These are phyloP conservation scores for Podospora australis DNA, from an alignment of 495 filamentous ascomycete species.

Conservation along the genomic window DNA sequence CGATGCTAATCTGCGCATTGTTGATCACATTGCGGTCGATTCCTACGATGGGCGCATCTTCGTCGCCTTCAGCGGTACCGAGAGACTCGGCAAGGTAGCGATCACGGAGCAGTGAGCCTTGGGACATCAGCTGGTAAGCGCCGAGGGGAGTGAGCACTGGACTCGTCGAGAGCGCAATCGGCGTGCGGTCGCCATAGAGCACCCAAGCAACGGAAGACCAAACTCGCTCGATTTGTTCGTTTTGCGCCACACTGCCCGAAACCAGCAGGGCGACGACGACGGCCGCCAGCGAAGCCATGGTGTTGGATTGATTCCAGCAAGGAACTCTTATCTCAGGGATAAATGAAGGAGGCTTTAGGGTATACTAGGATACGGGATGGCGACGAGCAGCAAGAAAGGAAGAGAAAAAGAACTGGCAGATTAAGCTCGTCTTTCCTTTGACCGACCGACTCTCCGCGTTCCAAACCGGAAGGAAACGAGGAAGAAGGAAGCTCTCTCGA, in stretches of 20 bases:
- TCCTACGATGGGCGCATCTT: slow-evolving; percentile 26
- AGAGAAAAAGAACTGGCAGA: too few species aligned
- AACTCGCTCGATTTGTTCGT: slow-evolving; percentile 28
- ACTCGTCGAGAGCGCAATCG: slow-evolving; percentile 6
- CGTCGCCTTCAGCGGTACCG: slow-evolving; percentile 11
- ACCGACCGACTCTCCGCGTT: too few species aligned
- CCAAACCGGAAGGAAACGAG: too few species aligned
- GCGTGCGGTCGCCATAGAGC: slow-evolving; percentile 37
- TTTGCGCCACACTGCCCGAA: slow-evolving; percentile 17
- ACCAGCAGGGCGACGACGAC: slow-evolving; percentile 11
- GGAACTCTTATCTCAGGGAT: too few species aligned
- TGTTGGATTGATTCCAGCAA: too few species aligned
- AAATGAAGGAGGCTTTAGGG: too few species aligned
- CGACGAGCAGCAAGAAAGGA: too few species aligned
- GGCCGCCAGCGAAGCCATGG: too few species aligned
- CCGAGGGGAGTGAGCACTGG: slow-evolving; percentile 35
- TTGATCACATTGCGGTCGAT: slow-evolving; percentile 32
- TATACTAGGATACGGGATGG: too few species aligned
- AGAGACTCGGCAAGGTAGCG: slow-evolving; percentile 30
- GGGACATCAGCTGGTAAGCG: slow-evolving; percentile 33
- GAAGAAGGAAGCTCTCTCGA: too few species aligned
- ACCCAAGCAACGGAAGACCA: slow-evolving; percentile 41
- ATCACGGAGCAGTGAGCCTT: slow-evolving; percentile 29
- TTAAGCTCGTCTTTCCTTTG: too few species aligned
- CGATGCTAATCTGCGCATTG: slow-evolving; percentile 31